phyloP scores from a whole-genome alignment of 495 filamentous ascomycete genomes.

The Massariosphaeria phaeospora region DNA sequence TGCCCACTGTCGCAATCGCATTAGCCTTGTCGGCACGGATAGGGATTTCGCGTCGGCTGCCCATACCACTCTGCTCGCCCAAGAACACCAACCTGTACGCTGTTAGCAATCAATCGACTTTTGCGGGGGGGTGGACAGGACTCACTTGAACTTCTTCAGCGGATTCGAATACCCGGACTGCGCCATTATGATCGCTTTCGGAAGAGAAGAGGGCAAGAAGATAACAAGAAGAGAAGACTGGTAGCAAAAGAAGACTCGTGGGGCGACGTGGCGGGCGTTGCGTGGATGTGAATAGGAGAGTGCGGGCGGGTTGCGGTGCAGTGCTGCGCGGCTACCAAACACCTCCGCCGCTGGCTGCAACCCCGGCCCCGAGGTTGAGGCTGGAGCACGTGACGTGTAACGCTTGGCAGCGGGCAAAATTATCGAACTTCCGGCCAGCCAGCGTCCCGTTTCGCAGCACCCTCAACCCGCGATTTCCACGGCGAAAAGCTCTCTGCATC shows the following conservation, averaged over 20 bases:
- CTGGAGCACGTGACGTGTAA: conserved; percentile 9
- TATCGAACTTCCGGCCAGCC: conserved; percentile 5
- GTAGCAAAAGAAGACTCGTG: conserved; percentile 3
- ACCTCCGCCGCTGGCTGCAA: background rate
- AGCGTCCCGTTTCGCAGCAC: background rate
- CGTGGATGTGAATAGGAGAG: background rate
- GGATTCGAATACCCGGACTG: conserved; percentile 89
- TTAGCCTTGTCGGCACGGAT: conserved; percentile 5
- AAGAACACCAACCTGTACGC: conserved; percentile 79
- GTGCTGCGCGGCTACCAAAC: conserved; percentile 3
- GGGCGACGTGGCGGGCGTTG: background rate
- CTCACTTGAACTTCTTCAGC: conserved; percentile 99
- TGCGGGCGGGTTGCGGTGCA: conserved; percentile 5
- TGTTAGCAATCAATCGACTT: conserved; percentile 22
- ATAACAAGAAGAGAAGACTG: conserved; percentile 16
- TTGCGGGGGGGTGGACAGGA: background rate
- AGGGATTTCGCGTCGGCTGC: background rate
- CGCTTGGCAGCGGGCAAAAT: background rate
- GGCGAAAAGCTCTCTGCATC: background rate
- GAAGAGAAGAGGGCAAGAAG: no score
- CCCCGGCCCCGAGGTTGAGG: no score
- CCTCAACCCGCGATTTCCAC: background rate
- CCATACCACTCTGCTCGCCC: conserved; percentile 93
- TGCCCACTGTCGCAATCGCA: conserved; percentile 64
- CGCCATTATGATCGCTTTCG: conserved; percentile 55